phyloP scores from a whole-genome alignment of 2,329 filamentous ascomycete species.

The Penicillium aurantiogriseum region DNA sequence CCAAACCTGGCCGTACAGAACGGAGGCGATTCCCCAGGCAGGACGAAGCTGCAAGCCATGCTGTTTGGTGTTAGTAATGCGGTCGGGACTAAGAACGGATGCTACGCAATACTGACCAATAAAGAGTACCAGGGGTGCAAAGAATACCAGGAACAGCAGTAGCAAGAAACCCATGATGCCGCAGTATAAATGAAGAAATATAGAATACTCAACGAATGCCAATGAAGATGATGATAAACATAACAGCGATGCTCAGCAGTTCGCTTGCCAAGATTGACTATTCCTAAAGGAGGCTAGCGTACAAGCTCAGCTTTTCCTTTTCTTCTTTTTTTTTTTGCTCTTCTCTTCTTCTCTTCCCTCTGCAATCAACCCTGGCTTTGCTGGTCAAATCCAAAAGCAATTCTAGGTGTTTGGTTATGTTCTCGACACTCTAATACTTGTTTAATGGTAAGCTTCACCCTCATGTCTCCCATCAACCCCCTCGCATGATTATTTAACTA shows the following conservation, averaged over 20 bases:
- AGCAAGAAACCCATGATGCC: conserved; percentile 35
- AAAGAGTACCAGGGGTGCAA: conserved; percentile 38
- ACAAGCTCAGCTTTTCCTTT: conserved; percentile 13
- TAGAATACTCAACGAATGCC: conserved; percentile 2
- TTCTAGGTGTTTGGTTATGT: neutral
- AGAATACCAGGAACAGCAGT: conserved; percentile 38
- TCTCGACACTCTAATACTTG: conserved; percentile 15
- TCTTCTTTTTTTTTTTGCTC: conserved; percentile 22
- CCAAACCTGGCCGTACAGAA: conserved; percentile 43
- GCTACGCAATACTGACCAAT: conserved; percentile 29
- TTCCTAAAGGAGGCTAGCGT: conserved; percentile 18
- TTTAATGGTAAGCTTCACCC: conserved; percentile 32
- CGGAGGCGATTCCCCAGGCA: conserved; percentile 56
- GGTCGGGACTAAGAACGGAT: neutral
- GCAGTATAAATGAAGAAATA: conserved; percentile 9
- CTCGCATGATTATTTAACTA: conserved; percentile 64
- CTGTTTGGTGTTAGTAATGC: conserved; percentile 33
- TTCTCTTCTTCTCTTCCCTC: conserved; percentile 12
- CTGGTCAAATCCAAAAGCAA: conserved; percentile 28
- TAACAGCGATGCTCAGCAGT: neutral
- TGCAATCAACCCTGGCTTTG: conserved; percentile 27
- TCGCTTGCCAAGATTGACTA: conserved; percentile 12
- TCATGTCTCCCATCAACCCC: neutral
- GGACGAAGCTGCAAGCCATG: conserved; percentile 55
- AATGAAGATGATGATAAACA: conserved; percentile 5